Base-by-base conservation (phyloP, 768 basidiomycete genomes). In the Lentinula edodes region DNA sequence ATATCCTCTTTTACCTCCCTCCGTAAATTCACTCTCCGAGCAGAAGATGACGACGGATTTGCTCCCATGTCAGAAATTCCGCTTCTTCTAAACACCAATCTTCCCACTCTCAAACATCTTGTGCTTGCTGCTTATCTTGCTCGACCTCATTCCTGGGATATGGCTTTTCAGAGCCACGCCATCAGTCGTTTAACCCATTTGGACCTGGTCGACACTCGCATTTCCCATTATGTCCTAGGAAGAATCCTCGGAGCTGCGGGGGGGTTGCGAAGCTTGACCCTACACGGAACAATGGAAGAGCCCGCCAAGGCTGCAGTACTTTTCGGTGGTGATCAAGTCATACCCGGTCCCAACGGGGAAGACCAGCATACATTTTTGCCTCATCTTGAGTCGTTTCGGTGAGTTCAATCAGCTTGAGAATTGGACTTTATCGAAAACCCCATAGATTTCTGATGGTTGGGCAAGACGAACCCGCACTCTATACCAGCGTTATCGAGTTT, bases 61-160 rank as follows among this genome's bases (percentile, higher is more conserved):
- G 87, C 87, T 1, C 84, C 86, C 64, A 87, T 88, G 83, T 81
- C 80, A 42, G 86, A 88, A 71, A 82, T 88, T 36, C 80, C 84
- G 28, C 78, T 78, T 0, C 84, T 88, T 9, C 80, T 89, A 15
- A 84, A 88, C 71, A 74, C 79, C 52, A 88, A 88, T 66, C 76
- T 79, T 52, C 62, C 62, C 46, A 85, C 83, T 7, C 81, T 89
- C 15, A 75, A 76, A 55, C 86, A 87, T 65, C 80, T 89, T 58
- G 80, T 83, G 53, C 81, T 89, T 54, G 85, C 86, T n/a, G 86
- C 86, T n/a, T 86, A 85, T 69, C 82, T 88, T 35, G 78, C 78
- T 53, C 79, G 86, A 43, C 75, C 79, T 57, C 87, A 88, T 66
- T 85, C 84, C 5, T 88, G 86, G 86, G 87, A 88, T 73, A 75